These are phyloP conservation scores for Hypholoma fasciculare DNA, from an alignment of 768 basidiomycete species.

Conservation along the genomic window DNA sequence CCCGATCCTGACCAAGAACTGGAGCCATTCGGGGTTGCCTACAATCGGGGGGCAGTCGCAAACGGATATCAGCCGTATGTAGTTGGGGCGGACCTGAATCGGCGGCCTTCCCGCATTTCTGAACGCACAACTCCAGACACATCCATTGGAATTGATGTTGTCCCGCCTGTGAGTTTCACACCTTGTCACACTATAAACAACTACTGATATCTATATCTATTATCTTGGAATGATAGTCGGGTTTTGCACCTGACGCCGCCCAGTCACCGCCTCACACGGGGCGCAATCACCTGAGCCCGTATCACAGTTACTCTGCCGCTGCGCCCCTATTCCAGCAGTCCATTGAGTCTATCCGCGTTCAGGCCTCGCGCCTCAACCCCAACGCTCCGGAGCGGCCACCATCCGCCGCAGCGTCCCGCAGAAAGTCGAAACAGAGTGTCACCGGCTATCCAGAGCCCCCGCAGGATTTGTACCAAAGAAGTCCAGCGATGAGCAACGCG, in stretches of 20 bases:
- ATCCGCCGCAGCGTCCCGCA: conserved; percentile 11
- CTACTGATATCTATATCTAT: not conserved
- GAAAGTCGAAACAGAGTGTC: conserved; percentile 12
- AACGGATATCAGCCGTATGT: conserved; percentile 9
- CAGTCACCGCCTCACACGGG: conserved; percentile 26
- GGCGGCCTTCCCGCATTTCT: conserved; percentile 19
- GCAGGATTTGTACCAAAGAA: not conserved
- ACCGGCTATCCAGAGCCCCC: conserved; percentile 7
- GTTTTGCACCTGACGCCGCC: conserved; percentile 14
- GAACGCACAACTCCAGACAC: conserved; percentile 18
- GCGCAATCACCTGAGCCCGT: conserved; percentile 26
- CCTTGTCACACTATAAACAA: not conserved
- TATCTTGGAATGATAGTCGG: conserved; percentile 14
- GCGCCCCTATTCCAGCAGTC: conserved; percentile 11
- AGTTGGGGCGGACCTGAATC: conserved; percentile 13
- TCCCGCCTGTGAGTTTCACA: conserved; percentile 23
- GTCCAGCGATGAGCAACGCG: not conserved
- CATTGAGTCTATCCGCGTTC: conserved; percentile 7
- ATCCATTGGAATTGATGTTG: conserved; percentile 23
- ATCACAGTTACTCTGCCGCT: conserved; percentile 19
- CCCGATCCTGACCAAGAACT: conserved; percentile 19
- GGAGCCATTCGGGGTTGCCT: conserved; percentile 18
- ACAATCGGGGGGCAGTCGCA: conserved; percentile 10
- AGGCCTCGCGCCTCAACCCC: not conserved
- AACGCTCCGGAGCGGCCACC: conserved; percentile 4